Conservation (phyloP, 2,329 filamentous ascomycete species). For the Ascochyta koolunga region DNA sequence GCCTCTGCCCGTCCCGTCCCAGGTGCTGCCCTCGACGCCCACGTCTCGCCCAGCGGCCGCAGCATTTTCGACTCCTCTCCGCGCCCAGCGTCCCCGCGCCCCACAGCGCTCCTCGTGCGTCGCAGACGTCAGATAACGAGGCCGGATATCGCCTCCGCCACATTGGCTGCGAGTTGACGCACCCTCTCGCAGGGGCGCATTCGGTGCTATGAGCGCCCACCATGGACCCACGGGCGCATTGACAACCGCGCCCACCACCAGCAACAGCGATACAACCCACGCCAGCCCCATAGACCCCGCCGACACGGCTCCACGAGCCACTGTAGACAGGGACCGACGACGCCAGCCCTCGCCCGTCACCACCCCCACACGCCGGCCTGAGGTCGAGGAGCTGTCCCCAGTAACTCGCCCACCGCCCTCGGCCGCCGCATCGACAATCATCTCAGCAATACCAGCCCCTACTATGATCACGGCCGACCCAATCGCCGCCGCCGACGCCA, state of each 20-base stretch:
- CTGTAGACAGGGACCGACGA: constrained; percentile 5
- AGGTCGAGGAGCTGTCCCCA: constrained; percentile 23
- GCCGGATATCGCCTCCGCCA: constrained; percentile 11
- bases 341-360: constrained; percentile 46
- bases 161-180: constrained; percentile 37
- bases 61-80: constrained; percentile 37
- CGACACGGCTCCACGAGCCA: not conserved
- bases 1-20: constrained; percentile 20
- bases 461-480: constrained; percentile 24
- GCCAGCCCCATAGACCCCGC: not conserved
- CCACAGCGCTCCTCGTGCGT: constrained; percentile 21
- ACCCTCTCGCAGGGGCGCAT: constrained; percentile 45
- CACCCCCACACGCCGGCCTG: constrained; percentile 51
- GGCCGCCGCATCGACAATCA: constrained; percentile 27
- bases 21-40: constrained; percentile 28
- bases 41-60: constrained; percentile 21
- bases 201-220: constrained; percentile 36
- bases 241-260: constrained; percentile 37
- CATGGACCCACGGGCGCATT: constrained; percentile 42
- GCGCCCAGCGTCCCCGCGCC: constrained; percentile 24
- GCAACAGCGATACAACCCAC: constrained; percentile 17
- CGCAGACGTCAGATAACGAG: constrained; percentile 19
- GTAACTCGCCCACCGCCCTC: constrained; percentile 19
- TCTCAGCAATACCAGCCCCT: constrained; percentile 34
- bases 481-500: constrained; percentile 16